Evolutionary conservation across 768 basidiomycete genomes (phyloP), one percentile per base, ranked within the genome.

Genomic region (Hygrophorus russula): DNA sequence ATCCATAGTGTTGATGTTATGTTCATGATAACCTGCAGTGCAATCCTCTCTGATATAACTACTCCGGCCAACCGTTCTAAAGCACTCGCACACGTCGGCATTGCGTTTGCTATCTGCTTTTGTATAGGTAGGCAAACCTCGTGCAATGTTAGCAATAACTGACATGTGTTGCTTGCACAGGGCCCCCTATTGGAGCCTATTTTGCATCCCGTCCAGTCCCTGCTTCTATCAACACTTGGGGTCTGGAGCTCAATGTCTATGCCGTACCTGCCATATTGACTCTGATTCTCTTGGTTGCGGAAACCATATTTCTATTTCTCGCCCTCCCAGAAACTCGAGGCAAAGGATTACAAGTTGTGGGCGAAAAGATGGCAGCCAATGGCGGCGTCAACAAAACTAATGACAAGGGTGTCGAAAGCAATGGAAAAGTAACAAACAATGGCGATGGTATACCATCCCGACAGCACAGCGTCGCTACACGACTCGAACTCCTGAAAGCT

Each of bases 101-200:
- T 98, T 36, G 94, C 96, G 0, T 99, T 99, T 55, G 87, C 91
- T 12, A 80, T 97, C 39, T 94, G 91, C 59, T 98, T 97, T 64
- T 82, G 24, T 24, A 24, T 24, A 24, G 24, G 24, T 24, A 7
- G 24, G 24, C 24, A 24, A 24, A 24, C 24, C 7, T 24, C 4
- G 4, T 24, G 24, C 7, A 24, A 24, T 24, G 24, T 24, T 7
- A 24, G 24, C 7, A 7, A 24, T 7, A 24, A 24, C 24, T 24
- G 24, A n/a, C 7, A 24, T 24, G 4, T 24, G 24, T 24, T 3
- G 30, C 24, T 24, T 24, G 78, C 59, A 78, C 89, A 39, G 89
- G 90, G 4, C 94, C 94, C 27, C 88, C 90, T 12, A 81, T 99
- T 45, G 94, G 94, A 40, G 94, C 94, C 2, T 94, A 92, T 66